A percentile compares a stretch with the other conserved stretches of the same genome.
phyloP scores from a whole-genome alignment of 2,329 filamentous ascomycete species.

The Stagonosporopsis chrysanthemi region DNA sequence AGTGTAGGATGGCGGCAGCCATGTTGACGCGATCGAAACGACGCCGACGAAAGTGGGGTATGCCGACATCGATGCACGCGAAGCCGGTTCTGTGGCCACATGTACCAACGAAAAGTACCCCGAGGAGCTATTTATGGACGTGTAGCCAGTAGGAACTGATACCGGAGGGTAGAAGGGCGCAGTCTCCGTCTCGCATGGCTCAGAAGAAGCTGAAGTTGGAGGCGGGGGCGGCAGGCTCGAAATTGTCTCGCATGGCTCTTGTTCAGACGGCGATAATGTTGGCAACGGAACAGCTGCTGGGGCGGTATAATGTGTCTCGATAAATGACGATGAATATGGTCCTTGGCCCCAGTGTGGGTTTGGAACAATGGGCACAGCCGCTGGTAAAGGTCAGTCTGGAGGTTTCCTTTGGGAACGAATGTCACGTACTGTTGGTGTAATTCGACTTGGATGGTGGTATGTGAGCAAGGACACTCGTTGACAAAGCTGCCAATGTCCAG shows the following conservation, averaged over 20 bases:
- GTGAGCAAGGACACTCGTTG: conserved; percentile 24
- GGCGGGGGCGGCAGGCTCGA: conserved; percentile 5
- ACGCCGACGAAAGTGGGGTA: conserved; percentile 6
- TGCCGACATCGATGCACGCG: background rate
- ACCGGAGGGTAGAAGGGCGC: background rate
- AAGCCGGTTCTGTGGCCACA: background rate
- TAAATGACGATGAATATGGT: conserved; percentile 7
- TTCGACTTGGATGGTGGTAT: conserved; percentile 7
- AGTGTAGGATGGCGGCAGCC: conserved; percentile 15
- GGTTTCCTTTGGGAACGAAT: background rate
- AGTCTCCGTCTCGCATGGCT: conserved; percentile 20
- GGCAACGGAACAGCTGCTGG: conserved; percentile 2
- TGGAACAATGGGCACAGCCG: conserved; percentile 18
- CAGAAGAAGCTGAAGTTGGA: conserved; percentile 1
- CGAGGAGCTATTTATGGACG: background rate
- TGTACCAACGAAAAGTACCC: background rate
- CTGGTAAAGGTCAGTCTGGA: conserved; percentile 16
- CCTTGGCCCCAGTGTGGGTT: conserved; percentile 26
- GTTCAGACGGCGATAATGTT: conserved; percentile 5
- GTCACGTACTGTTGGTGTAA: conserved; percentile 24
- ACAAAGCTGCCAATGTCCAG: conserved; percentile 28
- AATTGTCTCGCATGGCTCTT: conserved; percentile 18
- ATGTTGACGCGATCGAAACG: conserved; percentile 15
- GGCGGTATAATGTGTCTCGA: conserved; percentile 8
- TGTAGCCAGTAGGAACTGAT: conserved; percentile 2